These are phyloP conservation scores for Pseudogymnoascus sp. DNA, from an alignment of 2,329 filamentous ascomycete genomes.

Conservation along the genomic window DNA sequence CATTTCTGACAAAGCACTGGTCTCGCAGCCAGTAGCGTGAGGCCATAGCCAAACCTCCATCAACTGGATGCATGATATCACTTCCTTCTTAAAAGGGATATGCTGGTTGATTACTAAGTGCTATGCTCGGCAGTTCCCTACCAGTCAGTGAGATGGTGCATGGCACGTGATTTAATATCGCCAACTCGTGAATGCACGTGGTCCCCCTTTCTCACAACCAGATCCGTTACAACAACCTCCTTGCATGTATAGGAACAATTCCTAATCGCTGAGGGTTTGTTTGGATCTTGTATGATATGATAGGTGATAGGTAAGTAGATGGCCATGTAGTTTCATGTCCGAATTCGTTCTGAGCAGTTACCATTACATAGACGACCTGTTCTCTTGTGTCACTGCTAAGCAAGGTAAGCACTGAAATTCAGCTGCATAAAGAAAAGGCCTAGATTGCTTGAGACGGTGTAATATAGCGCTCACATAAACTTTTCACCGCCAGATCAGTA, in stretches of 20 bases:
- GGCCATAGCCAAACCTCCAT: neutral
- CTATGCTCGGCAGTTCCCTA: neutral
- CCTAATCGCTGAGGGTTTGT: neutral
- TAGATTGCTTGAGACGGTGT: neutral
- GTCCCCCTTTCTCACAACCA: neutral
- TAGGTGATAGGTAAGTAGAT: neutral
- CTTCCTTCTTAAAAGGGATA: neutral
- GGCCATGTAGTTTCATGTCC: neutral
- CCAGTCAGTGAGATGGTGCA: neutral
- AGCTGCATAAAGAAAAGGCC: neutral
- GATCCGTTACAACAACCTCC: neutral
- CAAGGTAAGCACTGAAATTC: neutral
- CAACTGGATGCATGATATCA: neutral
- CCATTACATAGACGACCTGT: neutral
- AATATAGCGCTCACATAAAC: neutral
- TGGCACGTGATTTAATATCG: neutral
- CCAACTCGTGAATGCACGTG: neutral
- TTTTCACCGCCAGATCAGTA: neutral
- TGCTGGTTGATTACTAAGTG: neutral
- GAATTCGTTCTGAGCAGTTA: neutral
- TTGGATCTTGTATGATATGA: neutral
- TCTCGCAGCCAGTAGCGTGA: neutral
- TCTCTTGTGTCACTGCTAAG: neutral
- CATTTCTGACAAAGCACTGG: neutral
- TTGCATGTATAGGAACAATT: neutral